A percentile compares a stretch with the other conserved stretches of the same genome.
Conservation (phyloP, 73 alveolate genomes). For the Stentor roeselii region DNA sequence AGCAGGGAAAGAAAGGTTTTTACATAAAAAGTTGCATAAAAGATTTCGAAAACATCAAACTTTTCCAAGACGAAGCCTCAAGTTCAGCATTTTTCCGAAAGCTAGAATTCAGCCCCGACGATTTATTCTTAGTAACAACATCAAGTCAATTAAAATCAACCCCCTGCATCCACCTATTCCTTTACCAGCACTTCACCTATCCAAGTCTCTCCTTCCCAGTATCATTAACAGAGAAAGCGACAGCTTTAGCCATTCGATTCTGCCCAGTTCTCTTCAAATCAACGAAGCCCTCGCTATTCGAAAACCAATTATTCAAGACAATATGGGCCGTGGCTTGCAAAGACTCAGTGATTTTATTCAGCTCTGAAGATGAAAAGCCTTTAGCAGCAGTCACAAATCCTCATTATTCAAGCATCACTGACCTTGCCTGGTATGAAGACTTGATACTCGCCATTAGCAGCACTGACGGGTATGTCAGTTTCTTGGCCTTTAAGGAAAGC, state of each 20-base stretch:
- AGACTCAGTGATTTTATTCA: slow-evolving; percentile 4
- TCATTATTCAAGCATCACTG: not conserved
- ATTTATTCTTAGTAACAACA: not conserved
- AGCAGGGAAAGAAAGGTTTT: slow-evolving; percentile 14
- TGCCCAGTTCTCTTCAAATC: slow-evolving; percentile 1
- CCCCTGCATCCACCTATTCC: not conserved
- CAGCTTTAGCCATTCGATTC: not conserved
- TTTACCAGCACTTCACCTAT: not conserved
- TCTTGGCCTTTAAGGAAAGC: not conserved
- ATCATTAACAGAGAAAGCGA: slow-evolving; percentile 6
- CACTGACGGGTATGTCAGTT: slow-evolving; percentile 4
- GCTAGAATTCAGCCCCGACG: not conserved
- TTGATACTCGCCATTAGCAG: not conserved
- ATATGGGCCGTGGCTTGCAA: slow-evolving; percentile 21
- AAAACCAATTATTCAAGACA: not conserved
- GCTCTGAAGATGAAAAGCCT: not conserved
- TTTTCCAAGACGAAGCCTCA: slow-evolving; percentile 20
- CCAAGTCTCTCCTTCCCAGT: not conserved
- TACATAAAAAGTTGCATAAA: not conserved
- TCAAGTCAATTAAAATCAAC: not conserved
- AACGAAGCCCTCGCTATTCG: not conserved
- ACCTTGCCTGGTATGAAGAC: not conserved
- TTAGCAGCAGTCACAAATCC: slow-evolving; percentile 15
- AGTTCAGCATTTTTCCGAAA: slow-evolving; percentile 20
- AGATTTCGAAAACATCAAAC: slow-evolving; percentile 9